Base-by-base conservation (phyloP, 257 asterid genomes). In the Solanum dulcamara region DNA sequence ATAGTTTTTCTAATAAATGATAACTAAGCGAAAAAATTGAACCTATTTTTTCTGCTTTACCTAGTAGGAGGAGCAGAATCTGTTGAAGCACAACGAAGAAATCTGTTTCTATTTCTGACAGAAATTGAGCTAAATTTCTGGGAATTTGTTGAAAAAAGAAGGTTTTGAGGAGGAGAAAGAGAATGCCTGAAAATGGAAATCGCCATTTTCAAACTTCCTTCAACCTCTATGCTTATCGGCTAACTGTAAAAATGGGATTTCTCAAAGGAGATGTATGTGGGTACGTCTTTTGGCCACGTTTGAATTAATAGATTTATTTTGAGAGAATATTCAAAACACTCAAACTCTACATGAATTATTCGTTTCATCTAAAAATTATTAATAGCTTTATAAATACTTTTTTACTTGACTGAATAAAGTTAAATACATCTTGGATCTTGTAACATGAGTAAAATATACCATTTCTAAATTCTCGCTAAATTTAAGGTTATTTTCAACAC, bases 141-240 rank as follows among this genome's bases (percentile, higher is more conserved):
- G 5, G 17, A 11, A 79, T 48, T 26, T 10, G 1, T 28, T 15
- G 50, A 83, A 22, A 38, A 66, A 80, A 50, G 18, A 11, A 51
- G 28, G 12, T 77, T 17, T 72, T 15, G 77, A 60, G 7, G 0
- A 22, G 10, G 83, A 68, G 82, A 86, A 60, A 84, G 37, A 15
- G 60, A 71, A 81, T 90, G 88, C 87, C 87, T 91, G 87, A 90
- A 80, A 70, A 88, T 85, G 86, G 90, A 89, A 89, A 86, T 85
- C 28, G 92, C 96, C 98, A 93, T 93, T 77, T 93, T 75, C n/a
- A n/a, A n/a, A n/a, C n/a, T 87, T 85, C 88, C 72, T 71, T 4
- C 26, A 11, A 22, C 20, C 80, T 22, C 53, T 17, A 46, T 74
- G 67, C 84, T 77, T 77, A 57, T 30, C 17, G 28, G 62, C 82